phyloP scores from a whole-genome alignment of 306 rosid species.

The Vigna unguiculata region DNA sequence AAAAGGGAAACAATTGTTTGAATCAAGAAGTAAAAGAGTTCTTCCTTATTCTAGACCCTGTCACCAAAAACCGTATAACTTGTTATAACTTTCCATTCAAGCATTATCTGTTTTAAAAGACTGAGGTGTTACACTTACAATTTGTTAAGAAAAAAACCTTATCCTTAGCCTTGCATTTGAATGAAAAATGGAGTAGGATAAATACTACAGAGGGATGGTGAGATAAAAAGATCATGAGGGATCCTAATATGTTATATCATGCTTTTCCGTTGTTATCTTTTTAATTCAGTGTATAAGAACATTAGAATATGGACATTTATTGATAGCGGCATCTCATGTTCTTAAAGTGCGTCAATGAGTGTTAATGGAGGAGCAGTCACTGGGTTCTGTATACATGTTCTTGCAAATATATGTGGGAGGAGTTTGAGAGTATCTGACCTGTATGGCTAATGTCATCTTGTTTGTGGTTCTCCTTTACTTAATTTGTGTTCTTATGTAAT shows the following conservation, averaged over 20 bases:
- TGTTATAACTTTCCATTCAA: not conserved
- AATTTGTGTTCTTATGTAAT: slow-evolving; percentile 29
- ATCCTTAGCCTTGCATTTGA: slow-evolving; percentile 8
- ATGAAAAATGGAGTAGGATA: slow-evolving; percentile 6
- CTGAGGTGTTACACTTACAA: not conserved
- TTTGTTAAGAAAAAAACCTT: slow-evolving; percentile 3
- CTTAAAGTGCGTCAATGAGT: not conserved
- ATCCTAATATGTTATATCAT: slow-evolving; percentile 11
- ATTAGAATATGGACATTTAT: not conserved
- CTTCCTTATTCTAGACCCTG: slow-evolving; percentile 19
- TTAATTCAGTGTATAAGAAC: slow-evolving; percentile 20
- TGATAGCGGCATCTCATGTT: slow-evolving; percentile 14
- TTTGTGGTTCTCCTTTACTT: slow-evolving; percentile 31
- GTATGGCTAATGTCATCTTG: slow-evolving; percentile 14
- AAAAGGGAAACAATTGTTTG: not conserved
- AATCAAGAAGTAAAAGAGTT: not conserved
- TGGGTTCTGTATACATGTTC: not conserved
- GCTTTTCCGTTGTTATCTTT: not conserved
- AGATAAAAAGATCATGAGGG: slow-evolving; percentile 4
- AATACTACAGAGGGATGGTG: not conserved
- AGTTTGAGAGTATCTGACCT: slow-evolving; percentile 11
- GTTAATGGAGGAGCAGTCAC: slow-evolving; percentile 17
- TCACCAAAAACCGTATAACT: not conserved
- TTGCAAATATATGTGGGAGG: slow-evolving; percentile 11
- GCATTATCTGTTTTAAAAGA: not conserved